phyloP scores from a whole-genome alignment of 2,329 filamentous ascomycete species.

The Clonostachys byssicola region DNA sequence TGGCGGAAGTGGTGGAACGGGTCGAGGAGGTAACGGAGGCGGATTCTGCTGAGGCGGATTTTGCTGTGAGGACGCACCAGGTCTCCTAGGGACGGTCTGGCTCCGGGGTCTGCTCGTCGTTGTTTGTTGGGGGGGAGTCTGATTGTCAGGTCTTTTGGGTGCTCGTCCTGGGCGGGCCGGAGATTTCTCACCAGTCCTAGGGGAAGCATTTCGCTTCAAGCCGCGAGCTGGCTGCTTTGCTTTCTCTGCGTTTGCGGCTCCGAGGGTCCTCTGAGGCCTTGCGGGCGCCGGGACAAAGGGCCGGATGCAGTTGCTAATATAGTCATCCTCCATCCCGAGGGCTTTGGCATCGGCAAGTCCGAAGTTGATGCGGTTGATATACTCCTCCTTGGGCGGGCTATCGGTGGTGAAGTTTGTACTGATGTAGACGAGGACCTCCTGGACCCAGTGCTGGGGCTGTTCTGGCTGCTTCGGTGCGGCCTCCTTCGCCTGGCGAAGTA shows the following conservation, averaged over 20 bases:
- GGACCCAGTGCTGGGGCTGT: conserved; percentile 14
- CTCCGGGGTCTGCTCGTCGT: neutral
- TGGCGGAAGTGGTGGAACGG: conserved; percentile 13
- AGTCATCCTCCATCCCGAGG: conserved; percentile 26
- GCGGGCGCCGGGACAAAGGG: conserved; percentile 21
- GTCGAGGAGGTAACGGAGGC: conserved; percentile 1
- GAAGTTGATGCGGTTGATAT: conserved; percentile 30
- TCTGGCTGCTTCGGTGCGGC: conserved; percentile 7
- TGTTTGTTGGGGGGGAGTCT: conserved; percentile 4
- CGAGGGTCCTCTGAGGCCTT: neutral
- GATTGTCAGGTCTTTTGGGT: conserved; percentile 7
- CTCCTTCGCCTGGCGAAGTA: conserved; percentile 13
- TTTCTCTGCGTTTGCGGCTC: neutral
- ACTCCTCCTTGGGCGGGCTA: conserved; percentile 29
- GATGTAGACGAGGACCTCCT: conserved; percentile 32
- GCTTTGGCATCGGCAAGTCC: conserved; percentile 26
- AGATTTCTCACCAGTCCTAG: conserved; percentile 13
- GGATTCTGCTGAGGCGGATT: neutral
- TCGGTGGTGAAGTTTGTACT: conserved; percentile 23
- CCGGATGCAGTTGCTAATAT: conserved; percentile 28
- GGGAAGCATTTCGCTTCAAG: conserved; percentile 6
- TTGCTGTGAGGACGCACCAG: neutral
- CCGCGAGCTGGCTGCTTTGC: neutral
- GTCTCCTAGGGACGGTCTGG: neutral
- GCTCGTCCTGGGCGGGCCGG: conserved; percentile 12